Evolutionary conservation across 2,329 filamentous ascomycete genomes (phyloP), one percentile per base, ranked within the genome.

Genomic region (Penicillium capsulatum): DNA sequence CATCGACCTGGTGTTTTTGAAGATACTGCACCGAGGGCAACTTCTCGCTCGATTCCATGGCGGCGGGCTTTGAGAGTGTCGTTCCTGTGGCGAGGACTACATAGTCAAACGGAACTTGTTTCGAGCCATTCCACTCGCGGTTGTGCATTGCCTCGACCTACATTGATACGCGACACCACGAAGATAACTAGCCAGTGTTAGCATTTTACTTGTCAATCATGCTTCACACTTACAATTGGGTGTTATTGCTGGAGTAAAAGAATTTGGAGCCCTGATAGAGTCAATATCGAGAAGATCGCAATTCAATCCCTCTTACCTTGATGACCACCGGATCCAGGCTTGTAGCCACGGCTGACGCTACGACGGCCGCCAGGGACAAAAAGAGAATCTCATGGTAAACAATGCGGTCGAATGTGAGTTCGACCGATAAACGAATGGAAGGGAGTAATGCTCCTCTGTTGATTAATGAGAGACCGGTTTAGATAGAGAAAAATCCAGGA

Each of bases 161-260:
- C 3, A 53, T 40, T 0, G 55, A 34, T 60, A 59, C n/a, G 63
- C 47, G 11, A 63, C 52, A 3, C 45, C 36, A 38, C 63, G 61
- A 13, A 44, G 85, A 74, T 82, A 94, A 70, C 77, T 80, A 47
- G 38, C n/a, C n/a, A 11, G 8, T 4, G 22, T 74, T 78, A 54
- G 37, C n/a, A 31, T 13, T 11, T 19, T 10, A 7, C 38, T 19
- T 29, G 54, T 60, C 53, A 11, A 29, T 22, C 51, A 10, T 11
- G 1, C 7, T 7, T 17, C 15, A 79, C 48, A 40, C 72, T 60
- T 69, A 79, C 74, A 84, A 85, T 70, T 85, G 77, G 17, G 79
- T 82, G 58, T 81, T 79, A 65, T 82, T 84, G 63, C 81, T 84
- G 64, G 85, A 75, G 74, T 84, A 88, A 75, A 91, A 95, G 76